Evolutionary conservation across 1,139 yeast genomes (phyloP).

Genomic region (Kodamaea fungicola): DNA sequence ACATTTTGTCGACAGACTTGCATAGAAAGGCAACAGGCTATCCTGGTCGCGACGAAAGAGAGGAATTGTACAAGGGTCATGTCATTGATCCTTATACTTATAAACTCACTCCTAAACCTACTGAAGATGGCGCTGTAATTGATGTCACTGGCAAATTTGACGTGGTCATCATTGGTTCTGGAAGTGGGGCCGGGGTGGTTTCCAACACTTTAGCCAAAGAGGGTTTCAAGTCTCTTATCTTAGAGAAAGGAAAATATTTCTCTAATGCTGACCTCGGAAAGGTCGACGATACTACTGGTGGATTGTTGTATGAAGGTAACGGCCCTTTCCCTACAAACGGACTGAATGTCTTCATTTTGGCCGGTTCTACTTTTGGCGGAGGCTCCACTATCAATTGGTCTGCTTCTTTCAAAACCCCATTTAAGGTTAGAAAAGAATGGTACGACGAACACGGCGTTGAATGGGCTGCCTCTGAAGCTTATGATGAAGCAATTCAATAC

Average conservation of each 20-base stretch:
- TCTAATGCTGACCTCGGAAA: conserved; percentile 30
- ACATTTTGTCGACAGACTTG: conserved; percentile 26
- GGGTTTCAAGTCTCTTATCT: conserved; percentile 45
- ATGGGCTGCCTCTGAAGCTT: conserved; percentile 45
- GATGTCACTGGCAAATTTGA: conserved; percentile 35
- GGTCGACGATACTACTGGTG: conserved; percentile 40
- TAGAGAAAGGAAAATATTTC: conserved; percentile 53
- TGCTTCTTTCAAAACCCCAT: conserved; percentile 54
- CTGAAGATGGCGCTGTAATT: conserved; percentile 27
- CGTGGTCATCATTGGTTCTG: conserved; percentile 54
- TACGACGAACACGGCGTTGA: conserved; percentile 45
- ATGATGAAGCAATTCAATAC: conserved; percentile 46
- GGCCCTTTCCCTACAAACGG: conserved; percentile 34
- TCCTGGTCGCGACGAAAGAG: conserved; percentile 30
- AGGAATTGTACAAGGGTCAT: conserved; percentile 12
- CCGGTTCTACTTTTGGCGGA: conserved; percentile 60
- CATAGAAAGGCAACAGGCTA: conserved; percentile 35
- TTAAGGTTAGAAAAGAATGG: conserved; percentile 56
- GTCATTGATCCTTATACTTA: conserved; percentile 25
- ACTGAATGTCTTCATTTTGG: conserved; percentile 41
- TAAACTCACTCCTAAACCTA: conserved; percentile 32
- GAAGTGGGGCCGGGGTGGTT: conserved; percentile 57
- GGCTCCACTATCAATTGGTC: conserved; percentile 64
- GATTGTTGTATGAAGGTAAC: conserved; percentile 37
- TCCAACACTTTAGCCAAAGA: conserved; percentile 47